Conservation (phyloP, 2,329 filamentous ascomycete species). For the Nothomitra cinnamomea region DNA sequence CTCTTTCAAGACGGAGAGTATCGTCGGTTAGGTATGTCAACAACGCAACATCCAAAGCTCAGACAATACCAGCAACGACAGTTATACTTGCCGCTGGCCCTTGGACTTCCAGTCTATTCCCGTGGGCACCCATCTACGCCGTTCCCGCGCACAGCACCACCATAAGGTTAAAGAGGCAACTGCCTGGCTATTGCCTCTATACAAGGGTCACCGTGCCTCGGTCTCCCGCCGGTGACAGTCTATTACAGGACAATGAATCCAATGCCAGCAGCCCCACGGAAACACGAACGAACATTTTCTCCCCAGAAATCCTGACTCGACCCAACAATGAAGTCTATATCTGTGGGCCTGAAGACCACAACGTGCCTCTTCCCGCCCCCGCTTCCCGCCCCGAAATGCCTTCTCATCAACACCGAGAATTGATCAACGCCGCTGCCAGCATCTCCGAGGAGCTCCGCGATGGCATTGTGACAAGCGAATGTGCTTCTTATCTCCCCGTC, state of each 20-base stretch:
- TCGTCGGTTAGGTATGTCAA: constrained; percentile 45
- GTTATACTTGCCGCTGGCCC: constrained; percentile 44
- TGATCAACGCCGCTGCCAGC: constrained; percentile 56
- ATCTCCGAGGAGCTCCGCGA: constrained; percentile 42
- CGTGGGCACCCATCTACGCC: constrained; percentile 38
- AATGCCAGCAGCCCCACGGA: constrained; percentile 33
- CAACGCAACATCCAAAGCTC: constrained; percentile 28
- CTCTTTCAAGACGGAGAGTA: neutral
- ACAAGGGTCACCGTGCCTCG: constrained; percentile 70
- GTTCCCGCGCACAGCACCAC: constrained; percentile 47
- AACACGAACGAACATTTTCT: constrained; percentile 35
- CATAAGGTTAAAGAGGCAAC: constrained; percentile 35
- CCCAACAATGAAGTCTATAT: constrained; percentile 84
- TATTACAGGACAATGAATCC: constrained; percentile 21
- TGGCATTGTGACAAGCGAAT: constrained; percentile 53
- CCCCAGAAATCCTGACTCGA: constrained; percentile 86
- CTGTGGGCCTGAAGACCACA: constrained; percentile 73
- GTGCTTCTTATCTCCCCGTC: constrained; percentile 45
- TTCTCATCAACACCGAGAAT: constrained; percentile 61
- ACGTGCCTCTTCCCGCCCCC: constrained; percentile 56
- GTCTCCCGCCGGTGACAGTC: constrained; percentile 30
- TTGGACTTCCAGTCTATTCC: constrained; percentile 38
- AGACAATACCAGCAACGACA: constrained; percentile 25
- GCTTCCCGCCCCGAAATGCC: constrained; percentile 64
- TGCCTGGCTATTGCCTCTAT: constrained; percentile 41